Evolutionary conservation across 768 basidiomycete species (phyloP).

Genomic region (Trametes cingulata): DNA sequence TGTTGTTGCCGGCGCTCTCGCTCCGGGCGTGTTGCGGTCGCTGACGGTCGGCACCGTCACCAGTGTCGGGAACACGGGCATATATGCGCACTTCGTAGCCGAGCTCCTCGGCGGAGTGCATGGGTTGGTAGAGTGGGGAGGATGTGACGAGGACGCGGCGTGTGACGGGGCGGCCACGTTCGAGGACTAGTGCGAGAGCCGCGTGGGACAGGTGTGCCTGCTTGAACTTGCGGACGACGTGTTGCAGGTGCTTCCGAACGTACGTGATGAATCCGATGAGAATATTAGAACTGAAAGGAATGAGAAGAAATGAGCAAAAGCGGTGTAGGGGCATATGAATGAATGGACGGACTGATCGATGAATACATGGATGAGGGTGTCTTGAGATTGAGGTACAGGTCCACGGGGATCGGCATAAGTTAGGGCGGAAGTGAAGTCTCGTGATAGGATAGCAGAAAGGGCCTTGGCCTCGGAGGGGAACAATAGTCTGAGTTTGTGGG

Average conservation of each 20-base stretch:
- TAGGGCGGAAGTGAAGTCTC: constrained; percentile 26
- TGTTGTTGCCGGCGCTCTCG: not conserved
- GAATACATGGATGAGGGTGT: constrained; percentile 44
- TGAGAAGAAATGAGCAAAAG: constrained; percentile 3
- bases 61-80: constrained; percentile 68
- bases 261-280: constrained; percentile 79
- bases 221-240: constrained; percentile 37
- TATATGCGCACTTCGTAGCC: constrained; percentile 76
- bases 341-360: constrained; percentile 55
- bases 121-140: constrained; percentile 81
- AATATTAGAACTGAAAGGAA: constrained; percentile 71
- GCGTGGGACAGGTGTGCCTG: constrained; percentile 69
- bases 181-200: constrained; percentile 74
- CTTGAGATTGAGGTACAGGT: constrained; percentile 32
- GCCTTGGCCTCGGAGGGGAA: constrained; percentile 52
- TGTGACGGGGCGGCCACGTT: constrained; percentile 75
- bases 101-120: constrained; percentile 68
- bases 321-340: constrained; percentile 5
- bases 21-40: not conserved
- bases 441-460: constrained; percentile 33
- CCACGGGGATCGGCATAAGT: constrained; percentile 40
- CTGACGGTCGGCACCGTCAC: constrained; percentile 60
- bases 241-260: constrained; percentile 56
- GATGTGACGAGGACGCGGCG: constrained; percentile 79
- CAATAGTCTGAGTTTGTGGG: constrained; percentile 53